phyloP scores from a whole-genome alignment of 768 basidiomycete genomes.

The Suillus discolor region DNA sequence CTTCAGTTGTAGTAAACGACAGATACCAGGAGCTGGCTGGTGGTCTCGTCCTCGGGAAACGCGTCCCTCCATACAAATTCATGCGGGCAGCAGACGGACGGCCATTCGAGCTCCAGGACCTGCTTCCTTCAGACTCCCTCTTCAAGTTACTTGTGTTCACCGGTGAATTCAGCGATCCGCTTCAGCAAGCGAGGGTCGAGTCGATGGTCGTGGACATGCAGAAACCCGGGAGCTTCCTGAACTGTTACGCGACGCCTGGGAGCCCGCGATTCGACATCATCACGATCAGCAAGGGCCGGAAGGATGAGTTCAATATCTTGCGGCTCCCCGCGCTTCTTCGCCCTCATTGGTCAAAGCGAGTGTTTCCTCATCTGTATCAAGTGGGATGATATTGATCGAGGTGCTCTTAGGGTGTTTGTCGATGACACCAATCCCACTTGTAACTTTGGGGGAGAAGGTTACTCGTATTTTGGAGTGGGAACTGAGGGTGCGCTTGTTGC shows the following conservation, averaged over 20 bases:
- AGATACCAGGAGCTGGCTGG: slow-evolving; percentile 39
- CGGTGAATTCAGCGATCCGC: slow-evolving; percentile 35
- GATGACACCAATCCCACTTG: slow-evolving; percentile 55
- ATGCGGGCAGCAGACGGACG: slow-evolving; percentile 48
- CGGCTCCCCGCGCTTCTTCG: slow-evolving; percentile 35
- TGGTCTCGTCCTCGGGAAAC: slow-evolving; percentile 49
- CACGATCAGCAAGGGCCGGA: slow-evolving; percentile 31
- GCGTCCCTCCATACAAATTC: slow-evolving; percentile 48
- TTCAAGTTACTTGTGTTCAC: slow-evolving; percentile 52
- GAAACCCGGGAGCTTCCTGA: slow-evolving; percentile 27
- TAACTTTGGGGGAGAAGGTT: slow-evolving; percentile 53
- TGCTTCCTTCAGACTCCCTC: slow-evolving; percentile 47
- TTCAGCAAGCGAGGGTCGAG: slow-evolving; percentile 28
- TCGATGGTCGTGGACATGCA: slow-evolving; percentile 31
- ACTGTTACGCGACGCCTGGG: slow-evolving; percentile 20
- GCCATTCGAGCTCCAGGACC: slow-evolving; percentile 52
- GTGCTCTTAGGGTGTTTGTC: slow-evolving; percentile 50
- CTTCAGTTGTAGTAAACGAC: slow-evolving; percentile 39
- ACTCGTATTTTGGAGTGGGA: slow-evolving; percentile 50
- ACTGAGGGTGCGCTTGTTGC: slow-evolving; percentile 30
- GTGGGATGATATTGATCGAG: not conserved
- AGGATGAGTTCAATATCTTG: slow-evolving; percentile 33
- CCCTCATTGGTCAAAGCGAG: slow-evolving; percentile 46
- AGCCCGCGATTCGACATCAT: slow-evolving; percentile 34
- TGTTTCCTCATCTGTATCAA: not conserved